Percentiles rank a stretch among this genome's conserved stretches.
These are phyloP conservation scores for Pyrenophora teres DNA, from an alignment of 2,329 filamentous ascomycete genomes.

Conservation along the genomic window DNA sequence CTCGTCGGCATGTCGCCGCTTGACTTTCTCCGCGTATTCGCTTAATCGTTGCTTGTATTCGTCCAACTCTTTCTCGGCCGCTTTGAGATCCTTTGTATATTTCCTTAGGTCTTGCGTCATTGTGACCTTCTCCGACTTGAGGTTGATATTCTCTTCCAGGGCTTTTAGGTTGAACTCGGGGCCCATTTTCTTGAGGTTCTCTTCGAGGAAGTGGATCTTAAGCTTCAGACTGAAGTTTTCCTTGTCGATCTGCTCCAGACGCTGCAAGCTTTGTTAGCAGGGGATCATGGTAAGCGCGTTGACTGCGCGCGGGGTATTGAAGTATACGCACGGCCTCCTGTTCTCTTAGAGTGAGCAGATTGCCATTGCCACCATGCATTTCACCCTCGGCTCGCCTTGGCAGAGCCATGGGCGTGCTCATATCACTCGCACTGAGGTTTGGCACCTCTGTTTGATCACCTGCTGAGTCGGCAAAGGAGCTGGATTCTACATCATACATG, in stretches of 20 bases:
- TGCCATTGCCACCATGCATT: constrained; percentile 78
- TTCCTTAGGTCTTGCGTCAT: constrained; percentile 85
- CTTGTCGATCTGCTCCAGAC: constrained; percentile 94
- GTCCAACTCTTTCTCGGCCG: constrained; percentile 86
- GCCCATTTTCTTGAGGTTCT: constrained; percentile 83
- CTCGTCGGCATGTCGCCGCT: constrained; percentile 74
- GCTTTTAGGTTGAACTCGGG: constrained; percentile 88
- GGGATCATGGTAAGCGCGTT: not conserved
- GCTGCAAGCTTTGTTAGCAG: constrained; percentile 47
- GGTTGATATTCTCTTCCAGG: constrained; percentile 90
- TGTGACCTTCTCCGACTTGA: constrained; percentile 90
- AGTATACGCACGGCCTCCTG: constrained; percentile 75
- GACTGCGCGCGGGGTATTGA: not conserved
- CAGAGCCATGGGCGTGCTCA: constrained; percentile 79
- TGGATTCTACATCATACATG: constrained; percentile 54
- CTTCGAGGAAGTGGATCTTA: constrained; percentile 95
- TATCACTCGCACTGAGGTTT: constrained; percentile 75
- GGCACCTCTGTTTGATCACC: constrained; percentile 74
- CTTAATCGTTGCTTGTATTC: constrained; percentile 79
- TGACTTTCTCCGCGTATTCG: constrained; percentile 81
- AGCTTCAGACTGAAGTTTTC: constrained; percentile 98
- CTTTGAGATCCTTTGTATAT: constrained; percentile 81
- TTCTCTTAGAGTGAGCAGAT: constrained; percentile 87
- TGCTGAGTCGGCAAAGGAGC: constrained; percentile 60
- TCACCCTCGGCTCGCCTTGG: constrained; percentile 68